Evolutionary conservation across 148 eudicot genomes (phyloP), one percentile per base, ranked within the genome.

Genomic region (Fagopyrum tataricum): DNA sequence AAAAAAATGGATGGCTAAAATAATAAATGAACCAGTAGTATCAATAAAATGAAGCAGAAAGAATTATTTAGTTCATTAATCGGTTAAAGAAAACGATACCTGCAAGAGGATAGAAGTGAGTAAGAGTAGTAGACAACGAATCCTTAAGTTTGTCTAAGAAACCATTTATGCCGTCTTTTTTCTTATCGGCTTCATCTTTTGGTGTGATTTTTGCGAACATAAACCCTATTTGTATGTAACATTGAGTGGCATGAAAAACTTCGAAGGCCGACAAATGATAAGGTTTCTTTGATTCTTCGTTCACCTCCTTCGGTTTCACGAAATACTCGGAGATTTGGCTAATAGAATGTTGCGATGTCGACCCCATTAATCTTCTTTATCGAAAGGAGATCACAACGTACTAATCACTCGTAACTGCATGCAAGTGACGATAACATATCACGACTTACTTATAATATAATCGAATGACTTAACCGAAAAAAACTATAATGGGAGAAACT

Each of bases 201-300:
- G 69, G 8, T 4, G 69, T 8, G 44, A 4, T 52, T 15, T 70
- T 70, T 4, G 53, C 20, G 73, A 80, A 83, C 26, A 83, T 49
- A 23, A 84, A 82, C 11, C 86, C 86, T 47, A 73, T 81, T 68
- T 84, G 87, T 62, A 78, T 81, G 77, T 84, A 78, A 4, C 79
- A 73, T 0, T 67, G 76, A 4, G 75, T 64, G 17, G 75, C 71
- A 74, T 78, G 67, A 13, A 61, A 59, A 7, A 78, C 72, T 71
- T 84, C 87, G 78, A 81, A 84, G 67, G 81, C 59, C 14, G 78
- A 21, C 47, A 84, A 47, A 59, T 76, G 61, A 15, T 78, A 44
- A 0, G 79, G 80, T 31, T 78, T 23, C 10, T 81, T 78, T 14
- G 76, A 39, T 40, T 69, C 78, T 44, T 74, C 80, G 4, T 18